Conservation (phyloP, 169 alveolate species). For the Theileria parva region DNA sequence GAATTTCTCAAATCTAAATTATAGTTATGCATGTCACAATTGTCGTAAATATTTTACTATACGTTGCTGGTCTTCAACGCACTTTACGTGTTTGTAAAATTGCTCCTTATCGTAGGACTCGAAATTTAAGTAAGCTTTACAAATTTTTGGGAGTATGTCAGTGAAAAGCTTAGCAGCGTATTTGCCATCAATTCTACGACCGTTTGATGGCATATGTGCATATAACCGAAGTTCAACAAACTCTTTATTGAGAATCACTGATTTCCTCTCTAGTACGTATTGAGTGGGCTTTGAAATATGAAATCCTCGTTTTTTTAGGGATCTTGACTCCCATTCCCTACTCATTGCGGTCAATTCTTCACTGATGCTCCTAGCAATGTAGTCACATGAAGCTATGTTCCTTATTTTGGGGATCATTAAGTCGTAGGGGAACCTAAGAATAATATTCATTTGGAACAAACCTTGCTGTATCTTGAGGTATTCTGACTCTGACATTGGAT, state of each 20-base stretch:
- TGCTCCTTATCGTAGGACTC: conserved; percentile 24
- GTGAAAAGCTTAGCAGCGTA: conserved; percentile 28
- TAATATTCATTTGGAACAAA: neutral
- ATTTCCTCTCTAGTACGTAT: conserved; percentile 44
- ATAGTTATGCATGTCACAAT: neutral
- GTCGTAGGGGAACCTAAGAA: conserved; percentile 60
- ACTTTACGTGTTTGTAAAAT: conserved; percentile 34
- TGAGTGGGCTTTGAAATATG: conserved; percentile 41
- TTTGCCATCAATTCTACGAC: conserved; percentile 52
- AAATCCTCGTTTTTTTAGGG: neutral
- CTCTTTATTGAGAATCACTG: conserved; percentile 30
- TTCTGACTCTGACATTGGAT: conserved; percentile 64
- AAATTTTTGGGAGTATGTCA: conserved; percentile 36
- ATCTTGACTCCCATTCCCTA: neutral
- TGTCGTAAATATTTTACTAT: neutral
- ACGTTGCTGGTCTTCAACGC: conserved; percentile 58
- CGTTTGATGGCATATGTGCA: conserved; percentile 53
- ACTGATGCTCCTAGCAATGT: conserved; percentile 30
- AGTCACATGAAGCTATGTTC: conserved; percentile 68
- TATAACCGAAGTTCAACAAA: conserved; percentile 39
- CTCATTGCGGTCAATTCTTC: neutral
- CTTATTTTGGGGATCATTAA: conserved; percentile 27
- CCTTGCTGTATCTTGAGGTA: conserved; percentile 57
- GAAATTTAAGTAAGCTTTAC: conserved; percentile 10
- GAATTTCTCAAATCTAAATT: conserved; percentile 43